These are phyloP conservation scores for Pseudogymnoascus sp. DNA, from an alignment of 2,329 filamentous ascomycete species.

Conservation along the genomic window DNA sequence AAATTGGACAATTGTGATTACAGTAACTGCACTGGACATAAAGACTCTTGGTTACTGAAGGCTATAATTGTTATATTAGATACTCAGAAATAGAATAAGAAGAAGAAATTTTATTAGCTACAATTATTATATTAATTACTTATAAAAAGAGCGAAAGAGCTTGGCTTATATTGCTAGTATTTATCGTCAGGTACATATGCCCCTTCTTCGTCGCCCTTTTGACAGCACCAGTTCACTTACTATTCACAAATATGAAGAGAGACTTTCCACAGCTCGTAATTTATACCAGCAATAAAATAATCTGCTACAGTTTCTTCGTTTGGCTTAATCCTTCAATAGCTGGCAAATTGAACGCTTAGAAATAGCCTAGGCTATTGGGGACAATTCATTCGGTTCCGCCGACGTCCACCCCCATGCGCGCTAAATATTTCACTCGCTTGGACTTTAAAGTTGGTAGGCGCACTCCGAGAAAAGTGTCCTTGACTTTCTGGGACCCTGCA, in stretches of 20 bases:
- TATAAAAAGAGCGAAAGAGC: not conserved
- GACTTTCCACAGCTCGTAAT: not conserved
- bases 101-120: not conserved
- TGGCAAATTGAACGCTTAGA: not conserved
- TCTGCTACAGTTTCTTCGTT: not conserved
- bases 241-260: not conserved
- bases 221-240: not conserved
- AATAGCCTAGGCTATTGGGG: not conserved
- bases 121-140: not conserved
- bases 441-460: slow-evolving; percentile 2
- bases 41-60: not conserved
- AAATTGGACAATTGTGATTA: not conserved
- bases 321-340: not conserved
- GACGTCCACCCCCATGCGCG: not conserved
- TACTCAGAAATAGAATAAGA: not conserved
- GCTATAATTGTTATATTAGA: not conserved
- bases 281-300: not conserved
- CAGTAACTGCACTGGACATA: not conserved
- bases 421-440: slow-evolving; percentile 9
- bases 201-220: no score
- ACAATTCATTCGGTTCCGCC: not conserved
- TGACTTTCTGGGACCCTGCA: slow-evolving; percentile 7
- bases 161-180: not conserved
- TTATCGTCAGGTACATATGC: no score
- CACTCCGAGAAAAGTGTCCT: slow-evolving; percentile 9